Evolutionary conservation across 2,329 filamentous ascomycete species (phyloP), one percentile per base, ranked within the genome.

Genomic region (Tolypocladium cylindrosporum): DNA sequence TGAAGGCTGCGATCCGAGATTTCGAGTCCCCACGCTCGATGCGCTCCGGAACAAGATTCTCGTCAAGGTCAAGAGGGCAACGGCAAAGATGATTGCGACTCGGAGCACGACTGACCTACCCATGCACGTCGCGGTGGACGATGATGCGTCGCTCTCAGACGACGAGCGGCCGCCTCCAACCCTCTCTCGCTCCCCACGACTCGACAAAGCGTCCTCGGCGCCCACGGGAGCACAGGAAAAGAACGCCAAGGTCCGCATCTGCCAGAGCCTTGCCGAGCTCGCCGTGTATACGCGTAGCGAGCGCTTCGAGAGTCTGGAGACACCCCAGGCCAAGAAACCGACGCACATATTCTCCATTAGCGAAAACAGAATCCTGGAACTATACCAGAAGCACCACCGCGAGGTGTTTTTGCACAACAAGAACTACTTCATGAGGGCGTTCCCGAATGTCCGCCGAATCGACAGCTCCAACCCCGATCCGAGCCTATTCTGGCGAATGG

Each of bases 401-500:
- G 86, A 87, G 57, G 84, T 99, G 51, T 91, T 96, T 66, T 80
- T 84, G 54, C 94, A 99, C 76, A 99, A 99, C 73, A 87, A 89
- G 65, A 81, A 83, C 57, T 91, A 87, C 71, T 83, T 97, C 63
- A 96, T 97, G 84, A 87, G 94, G 40, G 91, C 95, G 11, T 99
- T 97, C 69, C 94, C 94, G 6, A 87, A 88, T 31, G 87, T 84
- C 3, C 81, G 83, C 60, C 86, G 92, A 41, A 80, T 97, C 56
- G 85, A 87, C 66, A 97, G 92, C 51, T 90, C 89, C n/a, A 99
- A 99, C 69, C 94, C 94, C 45, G 92, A 97, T 66, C 94, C 94
- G 1, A 86, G 91, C 62, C 85, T 85, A 50, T 95, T 91, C 69
- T 99, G 94, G 94, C 86, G 91, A 55, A 86, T 90, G 56, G 94